Base-by-base conservation (phyloP, 371 early-diverging fungal species). In the Chytridium lagenaria region DNA sequence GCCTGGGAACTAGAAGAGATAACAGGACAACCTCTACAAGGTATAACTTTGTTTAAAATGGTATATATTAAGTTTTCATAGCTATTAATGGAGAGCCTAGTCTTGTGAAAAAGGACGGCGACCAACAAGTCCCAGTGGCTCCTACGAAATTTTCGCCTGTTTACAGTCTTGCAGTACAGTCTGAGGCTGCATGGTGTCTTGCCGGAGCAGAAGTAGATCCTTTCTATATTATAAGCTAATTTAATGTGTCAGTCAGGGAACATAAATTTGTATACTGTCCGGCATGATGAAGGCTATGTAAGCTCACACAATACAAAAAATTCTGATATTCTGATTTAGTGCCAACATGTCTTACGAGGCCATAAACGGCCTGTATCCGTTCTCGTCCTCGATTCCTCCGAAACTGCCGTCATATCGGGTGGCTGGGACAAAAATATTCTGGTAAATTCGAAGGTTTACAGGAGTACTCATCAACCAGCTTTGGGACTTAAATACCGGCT, bases 1-100 rank as follows among this genome's bases (percentile, higher is more conserved):
- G 96, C 94, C 77, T 98, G 96, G 95, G 96, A 96, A 73, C 92
- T 95, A 73, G 92, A 91, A 52, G 95, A 95, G 70, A 52, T 44
- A 12, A 10, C 73, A 15, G 38, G 23, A 19, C 44, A 44, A 19
- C 44, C 44, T 44, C 44, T 44, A 12, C 44, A 44, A 36, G 37
- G 44, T 44, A 44, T 44, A n/a, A n/a, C n/a, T 44, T 7, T 44
- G 44, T 7, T 44, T 44, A 44, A 44, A 44, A 12, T 44, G 7
- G 19, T 12, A 44, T 44, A 44, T 19, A 7, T 44, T 44, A 44
- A 12, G 12, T 44, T 12, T 44, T 19, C 44, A 44, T 44, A 44
- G 44, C 19, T 7, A 19, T 44, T 7, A 7, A 44, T 44, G 44
- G 44, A 19, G 44, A 44, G 7, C 12, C 7, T 7, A 44, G 19